Base-by-base conservation (phyloP, 305 asterid genomes). In the Fraxinus xanthoxyloides region DNA sequence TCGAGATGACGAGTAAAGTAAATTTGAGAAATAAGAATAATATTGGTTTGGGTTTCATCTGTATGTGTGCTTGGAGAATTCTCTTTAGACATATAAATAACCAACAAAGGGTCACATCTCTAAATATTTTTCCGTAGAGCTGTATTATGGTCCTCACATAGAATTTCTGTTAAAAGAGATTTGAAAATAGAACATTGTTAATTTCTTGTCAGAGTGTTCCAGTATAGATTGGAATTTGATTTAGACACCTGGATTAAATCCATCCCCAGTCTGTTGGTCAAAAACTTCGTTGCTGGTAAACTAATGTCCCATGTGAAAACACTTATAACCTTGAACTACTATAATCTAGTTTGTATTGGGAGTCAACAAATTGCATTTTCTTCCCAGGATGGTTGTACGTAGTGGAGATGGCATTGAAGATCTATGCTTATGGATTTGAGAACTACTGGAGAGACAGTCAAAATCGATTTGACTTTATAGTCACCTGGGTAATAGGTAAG, bases 401-500 rank as follows among this genome's bases (percentile, higher is more conserved):
- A 79, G 77, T 94, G 63, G 99, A 96, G 90, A 90, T 93, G 95
- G 90, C 91, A 77, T 79, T 96, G 77, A 96, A 96, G 90, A 91
- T 96, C 76, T 96, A 94, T 84, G 80, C 98, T 40, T 90, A 76
- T 76, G 99, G 98, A 78, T 94, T 94, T 67, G 91, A 86, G 87
- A 96, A 96, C 86, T 96, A 96, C 75, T 96, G 98, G 99, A 92
- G 97, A 87, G 98, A 94, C 82, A 95, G 97, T 23, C 97, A 92
- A 86, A 96, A 96, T 89, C 97, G 93, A 79, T 94, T 96, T 48
- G 99, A 96, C 90, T 96, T 94, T 82, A 59, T 96, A 81, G 61
- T 96, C 92, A 96, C 98, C 74, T 94, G 93, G 97, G 98, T 96
- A 77, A 96, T 96, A 83, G 98, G 99, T 94, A 85, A 86, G 93